Evolutionary conservation across 768 basidiomycete genomes (phyloP), one percentile per base, ranked within the genome.

Genomic region (Mrakia frigida): DNA sequence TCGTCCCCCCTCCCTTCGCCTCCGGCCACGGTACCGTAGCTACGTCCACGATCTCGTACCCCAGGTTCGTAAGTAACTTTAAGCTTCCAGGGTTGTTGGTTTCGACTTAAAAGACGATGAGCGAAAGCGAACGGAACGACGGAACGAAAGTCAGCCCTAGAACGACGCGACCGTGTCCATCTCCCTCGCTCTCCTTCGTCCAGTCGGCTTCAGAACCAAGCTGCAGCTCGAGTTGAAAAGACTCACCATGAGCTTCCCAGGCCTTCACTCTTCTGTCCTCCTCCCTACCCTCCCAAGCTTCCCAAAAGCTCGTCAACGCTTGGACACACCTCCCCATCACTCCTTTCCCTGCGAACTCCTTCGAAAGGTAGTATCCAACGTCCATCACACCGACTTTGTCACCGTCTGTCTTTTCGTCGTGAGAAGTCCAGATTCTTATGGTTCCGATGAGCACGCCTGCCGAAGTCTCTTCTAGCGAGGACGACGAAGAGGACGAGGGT

Each of bases 1-100:
- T 68, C 7, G 25, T 25, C 65, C 65, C 65, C 6, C 65, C 65
- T 21, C 65, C 65, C 65, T 68, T 68, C 37, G 25, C 65, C 39
- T 39, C 37, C 25, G 65, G 65, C 65, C 65, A 68, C 65, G 65
- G 35, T 18, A 39, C 25, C 33, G 11, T 68, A 1, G 37, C 35
- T 6, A 41, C 35, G 13, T 68, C 65, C 39, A 39, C 37, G 18
- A 68, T n/a, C 65, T 37, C 65, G 39, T 39, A 68, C 35, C 65
- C 65, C 65, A 68, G 43, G n/a, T 52, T 70, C 6, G 46, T 43
- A 6, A 70, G 16, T 28, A 70, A 28, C 37, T 31, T 70, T 28
- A 70, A 25, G 4, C 4, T 6, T 2, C 69, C 43, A 13, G 46
- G n/a, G n/a, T 70, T 53, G 28, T 53, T 46, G 23, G 69, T 70